phyloP scores from a whole-genome alignment of 345 rosid genomes.

The Lepidium aucheri region DNA sequence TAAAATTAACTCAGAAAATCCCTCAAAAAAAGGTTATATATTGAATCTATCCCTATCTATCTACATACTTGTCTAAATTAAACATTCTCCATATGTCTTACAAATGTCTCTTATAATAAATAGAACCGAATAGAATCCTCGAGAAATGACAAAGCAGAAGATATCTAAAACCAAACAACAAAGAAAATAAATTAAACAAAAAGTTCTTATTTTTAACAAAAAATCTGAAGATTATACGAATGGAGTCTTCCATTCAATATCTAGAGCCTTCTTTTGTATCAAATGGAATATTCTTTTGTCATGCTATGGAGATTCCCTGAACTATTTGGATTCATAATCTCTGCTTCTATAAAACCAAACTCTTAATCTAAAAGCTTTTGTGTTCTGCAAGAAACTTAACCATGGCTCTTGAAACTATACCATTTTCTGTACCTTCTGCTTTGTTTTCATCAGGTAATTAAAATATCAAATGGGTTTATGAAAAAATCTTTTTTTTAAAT shows the following conservation, averaged over 20 bases:
- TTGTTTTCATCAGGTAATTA: conserved; percentile 19
- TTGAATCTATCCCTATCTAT: neutral
- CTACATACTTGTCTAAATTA: conserved; percentile 19
- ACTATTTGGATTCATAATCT: neutral
- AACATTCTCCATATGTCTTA: conserved; percentile 1
- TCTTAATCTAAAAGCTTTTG: neutral
- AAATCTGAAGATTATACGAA: neutral
- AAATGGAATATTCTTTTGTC: conserved; percentile 14
- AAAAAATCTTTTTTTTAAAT: neutral
- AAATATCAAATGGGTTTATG: neutral
- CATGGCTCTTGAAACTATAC: conserved; percentile 42
- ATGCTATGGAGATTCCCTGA: conserved; percentile 3
- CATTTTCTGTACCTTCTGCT: conserved; percentile 21
- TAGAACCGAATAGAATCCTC: conserved; percentile 1
- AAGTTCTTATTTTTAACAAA: neutral
- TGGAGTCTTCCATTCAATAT: conserved; percentile 23
- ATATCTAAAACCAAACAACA: neutral
- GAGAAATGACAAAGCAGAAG: neutral
- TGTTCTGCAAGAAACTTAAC: neutral
- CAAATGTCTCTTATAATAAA: conserved; percentile 8
- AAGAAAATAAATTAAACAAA: neutral
- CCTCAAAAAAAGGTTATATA: neutral
- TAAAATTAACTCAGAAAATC: neutral
- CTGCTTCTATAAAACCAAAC: neutral
- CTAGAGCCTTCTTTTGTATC: conserved; percentile 20